phyloP scores from a whole-genome alignment of 768 basidiomycete species.

The Mycena albidolilacea region DNA sequence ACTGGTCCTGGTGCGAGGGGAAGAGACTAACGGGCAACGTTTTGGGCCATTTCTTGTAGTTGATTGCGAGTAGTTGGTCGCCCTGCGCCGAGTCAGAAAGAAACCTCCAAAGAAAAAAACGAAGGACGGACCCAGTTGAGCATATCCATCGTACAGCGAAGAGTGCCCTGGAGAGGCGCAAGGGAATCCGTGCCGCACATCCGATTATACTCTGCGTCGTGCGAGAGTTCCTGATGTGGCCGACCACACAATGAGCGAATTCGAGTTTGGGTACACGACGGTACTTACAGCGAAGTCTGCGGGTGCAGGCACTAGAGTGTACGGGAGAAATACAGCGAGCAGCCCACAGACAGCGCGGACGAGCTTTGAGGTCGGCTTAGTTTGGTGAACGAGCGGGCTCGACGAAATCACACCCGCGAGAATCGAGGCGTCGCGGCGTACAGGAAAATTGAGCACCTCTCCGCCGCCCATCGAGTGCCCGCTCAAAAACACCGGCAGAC shows the following conservation, averaged over 20 bases:
- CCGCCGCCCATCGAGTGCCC: slow-evolving; percentile 89
- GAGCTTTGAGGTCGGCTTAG: slow-evolving; percentile 69
- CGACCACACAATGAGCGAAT: no score
- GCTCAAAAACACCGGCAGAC: slow-evolving; percentile 76
- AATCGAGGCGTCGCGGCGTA: slow-evolving; percentile 54
- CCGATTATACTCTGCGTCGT: slow-evolving; percentile 65
- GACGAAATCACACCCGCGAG: slow-evolving; percentile 78
- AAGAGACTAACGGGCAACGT: slow-evolving; percentile 68
- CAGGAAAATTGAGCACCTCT: slow-evolving; percentile 72
- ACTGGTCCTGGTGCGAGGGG: not conserved
- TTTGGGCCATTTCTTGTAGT: slow-evolving; percentile 74
- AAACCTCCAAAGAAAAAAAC: not conserved
- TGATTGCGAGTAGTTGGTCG: slow-evolving; percentile 63
- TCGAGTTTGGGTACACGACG: not conserved
- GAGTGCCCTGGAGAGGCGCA: slow-evolving; percentile 67
- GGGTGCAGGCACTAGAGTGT: slow-evolving; percentile 65
- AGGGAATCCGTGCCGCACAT: slow-evolving; percentile 75
- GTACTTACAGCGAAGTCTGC: slow-evolving; percentile 65
- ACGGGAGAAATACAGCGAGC: slow-evolving; percentile 65
- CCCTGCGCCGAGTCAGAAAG: slow-evolving; percentile 59
- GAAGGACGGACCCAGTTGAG: slow-evolving; percentile 61
- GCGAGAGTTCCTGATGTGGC: slow-evolving; percentile 67
- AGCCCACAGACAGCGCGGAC: slow-evolving; percentile 68
- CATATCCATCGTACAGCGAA: slow-evolving; percentile 76
- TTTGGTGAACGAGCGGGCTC: slow-evolving; percentile 77